These are phyloP conservation scores for Pyrenophora graminea DNA, from an alignment of 2,329 filamentous ascomycete genomes.

Conservation along the genomic window DNA sequence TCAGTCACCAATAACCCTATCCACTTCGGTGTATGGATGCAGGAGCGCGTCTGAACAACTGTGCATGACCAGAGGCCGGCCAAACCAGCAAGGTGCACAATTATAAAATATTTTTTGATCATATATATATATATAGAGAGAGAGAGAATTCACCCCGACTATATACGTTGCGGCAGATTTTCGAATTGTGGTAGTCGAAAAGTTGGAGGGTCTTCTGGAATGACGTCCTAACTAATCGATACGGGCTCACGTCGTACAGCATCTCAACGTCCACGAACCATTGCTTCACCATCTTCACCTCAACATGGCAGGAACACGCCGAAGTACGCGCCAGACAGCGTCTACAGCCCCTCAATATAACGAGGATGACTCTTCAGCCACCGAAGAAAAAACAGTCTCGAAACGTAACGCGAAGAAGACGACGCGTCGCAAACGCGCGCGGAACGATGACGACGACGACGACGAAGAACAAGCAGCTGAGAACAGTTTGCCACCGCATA, in stretches of 20 bases:
- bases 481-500: conserved; percentile 22
- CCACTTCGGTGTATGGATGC: too few species aligned
- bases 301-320: conserved; percentile 36
- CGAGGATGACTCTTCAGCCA: conserved; percentile 20
- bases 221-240: conserved; percentile 5
- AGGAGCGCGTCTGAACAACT: too few species aligned
- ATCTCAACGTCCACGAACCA: conserved; percentile 3
- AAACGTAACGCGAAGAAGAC: conserved; percentile 29
- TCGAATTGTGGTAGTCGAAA: background rate
- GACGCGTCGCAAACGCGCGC: conserved; percentile 37
- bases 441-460: conserved; percentile 22
- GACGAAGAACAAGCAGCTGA: conserved; percentile 14
- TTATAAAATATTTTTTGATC: too few species aligned
- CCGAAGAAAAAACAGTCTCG: conserved; percentile 18
- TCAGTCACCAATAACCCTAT: too few species aligned
- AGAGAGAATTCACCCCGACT: too few species aligned
- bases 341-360: conserved; percentile 24
- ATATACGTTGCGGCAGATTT: too few species aligned
- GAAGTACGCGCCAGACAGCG: conserved; percentile 35
- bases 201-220: background rate
- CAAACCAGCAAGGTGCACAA: too few species aligned
- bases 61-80: too few species aligned
- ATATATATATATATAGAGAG: too few species aligned
- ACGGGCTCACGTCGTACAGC: conserved; percentile 1
- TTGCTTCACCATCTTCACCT: conserved; percentile 3